These are phyloP conservation scores for Penicillium manginii DNA, from an alignment of 495 filamentous ascomycete genomes.

Conservation along the genomic window DNA sequence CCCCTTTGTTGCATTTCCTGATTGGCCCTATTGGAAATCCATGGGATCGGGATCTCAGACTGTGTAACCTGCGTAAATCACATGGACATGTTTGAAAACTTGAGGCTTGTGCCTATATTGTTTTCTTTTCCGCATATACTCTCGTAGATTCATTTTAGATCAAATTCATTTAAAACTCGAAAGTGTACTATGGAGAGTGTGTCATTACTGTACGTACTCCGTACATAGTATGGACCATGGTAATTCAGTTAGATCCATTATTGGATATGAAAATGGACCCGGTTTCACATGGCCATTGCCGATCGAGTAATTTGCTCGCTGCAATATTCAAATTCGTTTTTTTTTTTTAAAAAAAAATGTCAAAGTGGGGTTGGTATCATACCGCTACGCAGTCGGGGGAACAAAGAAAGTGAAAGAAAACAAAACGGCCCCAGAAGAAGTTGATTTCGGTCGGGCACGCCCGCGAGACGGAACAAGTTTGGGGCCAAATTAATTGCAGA, in stretches of 20 bases:
- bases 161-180: neutral
- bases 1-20: neutral
- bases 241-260: neutral
- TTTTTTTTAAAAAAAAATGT: too few relatives aligned
- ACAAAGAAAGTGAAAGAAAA: neutral
- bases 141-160: neutral
- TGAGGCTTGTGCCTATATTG: neutral
- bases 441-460: neutral
- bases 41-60: constrained; percentile 1
- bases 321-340: neutral
- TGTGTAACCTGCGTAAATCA: neutral
- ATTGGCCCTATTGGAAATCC: constrained; percentile 1
- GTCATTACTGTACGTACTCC: neutral
- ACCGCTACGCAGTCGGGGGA: neutral
- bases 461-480: neutral
- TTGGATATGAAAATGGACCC: constrained; percentile 4
- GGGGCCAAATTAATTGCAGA: neutral
- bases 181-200: neutral
- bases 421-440: neutral
- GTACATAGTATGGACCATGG: neutral
- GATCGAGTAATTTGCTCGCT: neutral
- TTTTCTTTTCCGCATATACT: neutral
- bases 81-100: neutral
- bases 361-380: neutral
- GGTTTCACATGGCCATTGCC: neutral